A percentile compares a stretch with the other conserved stretches of the same genome.
phyloP scores from a whole-genome alignment of 805 yeast species.

The Saturnispora besseyi region DNA sequence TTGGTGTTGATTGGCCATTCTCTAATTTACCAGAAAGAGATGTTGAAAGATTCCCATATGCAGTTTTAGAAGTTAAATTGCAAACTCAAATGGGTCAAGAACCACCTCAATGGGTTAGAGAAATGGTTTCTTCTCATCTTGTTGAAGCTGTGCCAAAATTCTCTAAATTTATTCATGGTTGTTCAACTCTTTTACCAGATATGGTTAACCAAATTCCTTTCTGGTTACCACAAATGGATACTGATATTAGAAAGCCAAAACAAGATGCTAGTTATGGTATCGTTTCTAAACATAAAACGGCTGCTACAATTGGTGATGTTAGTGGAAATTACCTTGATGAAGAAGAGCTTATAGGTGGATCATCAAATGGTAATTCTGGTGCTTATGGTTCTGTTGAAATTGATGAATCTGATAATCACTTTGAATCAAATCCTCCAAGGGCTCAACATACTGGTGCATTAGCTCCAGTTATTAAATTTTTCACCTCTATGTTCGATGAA shows the following conservation, averaged over 20 bases:
- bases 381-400: conserved; percentile 26
- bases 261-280: conserved; percentile 53
- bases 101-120: conserved; percentile 97
- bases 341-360: conserved; percentile 49
- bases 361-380: conserved; percentile 8
- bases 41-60: conserved; percentile 91
- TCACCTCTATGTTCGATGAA: conserved; percentile 17
- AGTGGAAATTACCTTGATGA: conserved; percentile 56
- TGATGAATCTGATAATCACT: conserved; percentile 22
- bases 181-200: conserved; percentile 84
- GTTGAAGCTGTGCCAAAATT: conserved; percentile 98
- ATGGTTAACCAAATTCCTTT: conserved; percentile 80
- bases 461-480: conserved; percentile 13
- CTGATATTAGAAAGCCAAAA: conserved; percentile 87
- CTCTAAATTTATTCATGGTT: conserved; percentile 95
- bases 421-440: conserved; percentile 18
- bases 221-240: conserved; percentile 97
- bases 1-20: conserved; percentile 96
- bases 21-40: conserved; percentile 75
- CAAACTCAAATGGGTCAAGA: conserved; percentile 98
- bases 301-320: conserved; percentile 14
- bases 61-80: conserved; percentile 91
- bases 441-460: conserved; percentile 11
- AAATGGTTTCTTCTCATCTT: conserved; percentile 79
- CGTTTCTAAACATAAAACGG: conserved; percentile 34